These are phyloP conservation scores for Nicotiana sylvestris DNA, from an alignment of 257 asterid genomes.

Conservation along the genomic window DNA sequence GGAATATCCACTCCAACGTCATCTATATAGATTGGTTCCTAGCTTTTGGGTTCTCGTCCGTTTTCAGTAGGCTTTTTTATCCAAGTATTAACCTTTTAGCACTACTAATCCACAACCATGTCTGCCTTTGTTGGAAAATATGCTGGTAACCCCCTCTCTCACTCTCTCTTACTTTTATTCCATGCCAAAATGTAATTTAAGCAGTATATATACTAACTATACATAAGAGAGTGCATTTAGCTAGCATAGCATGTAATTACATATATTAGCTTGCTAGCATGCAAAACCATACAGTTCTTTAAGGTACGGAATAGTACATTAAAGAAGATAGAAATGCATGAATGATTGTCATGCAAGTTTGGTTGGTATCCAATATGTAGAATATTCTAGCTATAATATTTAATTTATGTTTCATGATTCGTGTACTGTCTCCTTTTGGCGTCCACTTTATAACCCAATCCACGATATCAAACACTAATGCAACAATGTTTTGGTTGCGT, in stretches of 20 bases:
- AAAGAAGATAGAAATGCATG: background rate
- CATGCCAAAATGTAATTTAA: background rate
- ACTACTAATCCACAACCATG: conserved; percentile 32
- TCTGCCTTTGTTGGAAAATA: conserved; percentile 84
- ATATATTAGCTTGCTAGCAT: background rate
- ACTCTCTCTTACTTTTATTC: background rate
- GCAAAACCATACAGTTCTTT: background rate
- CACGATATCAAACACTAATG: background rate
- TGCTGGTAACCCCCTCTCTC: conserved; percentile 45
- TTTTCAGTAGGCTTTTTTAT: background rate
- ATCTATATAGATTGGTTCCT: conserved; percentile 26
- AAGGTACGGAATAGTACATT: background rate
- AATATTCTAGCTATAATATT: too few relatives aligned
- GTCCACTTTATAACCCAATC: background rate
- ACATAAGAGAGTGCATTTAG: background rate
- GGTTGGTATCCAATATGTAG: too few relatives aligned
- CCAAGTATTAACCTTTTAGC: conserved; percentile 16
- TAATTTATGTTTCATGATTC: too few relatives aligned
- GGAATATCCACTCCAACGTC: conserved; percentile 30
- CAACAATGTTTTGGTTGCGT: background rate
- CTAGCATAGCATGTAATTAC: background rate
- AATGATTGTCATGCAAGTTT: too few relatives aligned
- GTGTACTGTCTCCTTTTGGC: too few relatives aligned
- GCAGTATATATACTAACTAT: background rate
- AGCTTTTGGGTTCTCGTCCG: conserved; percentile 14